Conservation (phyloP, 352 stramenopile species). For the Thraustotheca clavata region DNA sequence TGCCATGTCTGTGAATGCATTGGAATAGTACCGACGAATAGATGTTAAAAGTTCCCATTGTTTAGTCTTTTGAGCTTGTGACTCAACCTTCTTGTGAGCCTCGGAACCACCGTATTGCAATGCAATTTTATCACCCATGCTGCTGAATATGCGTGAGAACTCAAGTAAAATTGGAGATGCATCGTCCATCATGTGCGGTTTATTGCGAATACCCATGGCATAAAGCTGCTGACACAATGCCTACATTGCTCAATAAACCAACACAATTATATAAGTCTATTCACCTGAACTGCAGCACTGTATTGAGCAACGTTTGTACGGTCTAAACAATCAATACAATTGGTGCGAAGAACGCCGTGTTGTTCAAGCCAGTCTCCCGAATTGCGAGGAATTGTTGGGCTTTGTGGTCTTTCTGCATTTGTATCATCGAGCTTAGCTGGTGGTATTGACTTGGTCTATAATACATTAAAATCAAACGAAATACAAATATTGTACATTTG, state of each 20-base stretch:
- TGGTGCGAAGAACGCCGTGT: constrained; percentile 95
- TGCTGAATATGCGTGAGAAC: constrained; percentile 97
- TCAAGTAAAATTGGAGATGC: constrained; percentile 92
- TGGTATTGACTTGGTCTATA: neutral
- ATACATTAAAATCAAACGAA: neutral
- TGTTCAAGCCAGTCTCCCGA: constrained; percentile 92
- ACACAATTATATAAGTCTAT: neutral
- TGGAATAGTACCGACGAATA: constrained; percentile 98
- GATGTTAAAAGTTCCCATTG: constrained; percentile 97
- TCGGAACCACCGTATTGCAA: constrained; percentile 99
- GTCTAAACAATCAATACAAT: constrained; percentile 97
- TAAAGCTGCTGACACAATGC: constrained; percentile 95
- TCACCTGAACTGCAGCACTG: constrained; percentile 62
- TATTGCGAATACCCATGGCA: constrained; percentile 94
- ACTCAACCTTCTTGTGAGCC: constrained; percentile 98
- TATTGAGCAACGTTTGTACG: constrained; percentile 85
- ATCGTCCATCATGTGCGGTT: constrained; percentile 64
- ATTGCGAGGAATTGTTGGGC: constrained; percentile 64
- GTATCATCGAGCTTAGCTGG: neutral
- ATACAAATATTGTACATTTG: neutral
- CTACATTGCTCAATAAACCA: neutral
- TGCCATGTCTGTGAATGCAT: constrained; percentile 97
- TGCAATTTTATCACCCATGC: constrained; percentile 97
- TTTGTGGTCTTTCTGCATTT: constrained; percentile 25
- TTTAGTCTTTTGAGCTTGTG: constrained; percentile 86